Conservation (phyloP, 345 rosid genomes). For the Punica granatum region DNA sequence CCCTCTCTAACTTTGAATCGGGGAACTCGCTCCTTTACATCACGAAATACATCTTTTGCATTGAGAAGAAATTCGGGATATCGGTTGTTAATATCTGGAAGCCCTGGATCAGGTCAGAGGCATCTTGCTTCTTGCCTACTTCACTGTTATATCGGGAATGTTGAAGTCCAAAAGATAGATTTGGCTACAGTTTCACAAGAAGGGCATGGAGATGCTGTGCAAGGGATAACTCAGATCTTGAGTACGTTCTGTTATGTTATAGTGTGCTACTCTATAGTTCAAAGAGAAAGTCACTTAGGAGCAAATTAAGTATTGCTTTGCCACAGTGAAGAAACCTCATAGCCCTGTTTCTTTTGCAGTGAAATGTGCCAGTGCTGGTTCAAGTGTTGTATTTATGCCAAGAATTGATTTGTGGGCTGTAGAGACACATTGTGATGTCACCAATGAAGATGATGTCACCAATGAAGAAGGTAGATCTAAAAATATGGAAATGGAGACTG, state of each 20-base stretch:
- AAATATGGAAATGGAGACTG: slow-evolving; percentile 15
- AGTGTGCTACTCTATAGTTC: neutral
- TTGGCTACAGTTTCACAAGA: slow-evolving; percentile 86
- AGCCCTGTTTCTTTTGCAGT: slow-evolving; percentile 37
- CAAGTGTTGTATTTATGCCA: slow-evolving; percentile 77
- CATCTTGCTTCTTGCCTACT: slow-evolving; percentile 91
- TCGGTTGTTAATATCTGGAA: slow-evolving; percentile 72
- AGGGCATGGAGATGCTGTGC: slow-evolving; percentile 83
- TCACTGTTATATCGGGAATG: slow-evolving; percentile 71
- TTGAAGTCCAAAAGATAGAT: slow-evolving; percentile 85
- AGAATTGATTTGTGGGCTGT: slow-evolving; percentile 95
- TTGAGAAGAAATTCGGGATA: slow-evolving; percentile 53
- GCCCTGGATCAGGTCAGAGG: slow-evolving; percentile 79
- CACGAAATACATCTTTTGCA: slow-evolving; percentile 26
- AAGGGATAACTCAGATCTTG: slow-evolving; percentile 69
- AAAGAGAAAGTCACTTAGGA: neutral
- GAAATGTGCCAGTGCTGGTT: slow-evolving; percentile 68
- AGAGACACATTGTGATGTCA: slow-evolving; percentile 29
- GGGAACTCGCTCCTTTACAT: slow-evolving; percentile 19
- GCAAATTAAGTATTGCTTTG: neutral
- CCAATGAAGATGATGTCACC: slow-evolving; percentile 22
- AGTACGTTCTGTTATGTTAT: slow-evolving; percentile 41
- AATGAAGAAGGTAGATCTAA: slow-evolving; percentile 22
- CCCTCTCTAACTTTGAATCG: slow-evolving; percentile 24
- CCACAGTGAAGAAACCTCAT: neutral